Evolutionary conservation across 805 yeast genomes (phyloP).

Genomic region (Candida caryicola): DNA sequence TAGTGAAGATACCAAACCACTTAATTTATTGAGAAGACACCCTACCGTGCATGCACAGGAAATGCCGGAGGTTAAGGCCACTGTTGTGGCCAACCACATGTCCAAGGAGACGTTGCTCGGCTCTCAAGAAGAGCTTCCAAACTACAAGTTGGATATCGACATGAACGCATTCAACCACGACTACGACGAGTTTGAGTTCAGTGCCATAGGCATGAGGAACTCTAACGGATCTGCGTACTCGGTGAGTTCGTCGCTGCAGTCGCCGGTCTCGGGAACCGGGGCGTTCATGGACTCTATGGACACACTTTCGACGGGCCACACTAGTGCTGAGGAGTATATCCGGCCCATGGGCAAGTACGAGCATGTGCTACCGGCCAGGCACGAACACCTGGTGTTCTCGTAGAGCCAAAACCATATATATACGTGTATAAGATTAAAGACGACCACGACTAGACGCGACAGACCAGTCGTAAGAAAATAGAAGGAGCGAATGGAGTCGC

Average conservation of each 20-base stretch:
- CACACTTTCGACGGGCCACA: slow-evolving; percentile 30
- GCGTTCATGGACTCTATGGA: slow-evolving; percentile 25
- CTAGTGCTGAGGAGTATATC: slow-evolving; percentile 13
- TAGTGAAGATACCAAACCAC: slow-evolving; percentile 12
- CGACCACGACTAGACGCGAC: no score
- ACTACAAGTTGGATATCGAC: slow-evolving; percentile 3
- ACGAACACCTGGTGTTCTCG: no score
- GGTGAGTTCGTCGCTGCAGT: slow-evolving; percentile 12
- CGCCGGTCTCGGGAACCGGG: slow-evolving; percentile 5
- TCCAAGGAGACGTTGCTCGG: slow-evolving; percentile 14
- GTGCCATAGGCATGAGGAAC: slow-evolving; percentile 3
- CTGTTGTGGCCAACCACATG: slow-evolving; percentile 7
- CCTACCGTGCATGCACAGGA: slow-evolving; percentile 12
- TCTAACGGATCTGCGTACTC: slow-evolving; percentile 9
- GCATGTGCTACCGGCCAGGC: no score
- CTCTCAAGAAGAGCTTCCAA: slow-evolving; percentile 6
- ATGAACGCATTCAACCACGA: background rate
- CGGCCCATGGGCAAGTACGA: background rate
- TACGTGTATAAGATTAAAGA: no score
- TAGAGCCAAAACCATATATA: no score
- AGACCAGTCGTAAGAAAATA: no score
- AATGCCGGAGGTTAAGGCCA: slow-evolving; percentile 17
- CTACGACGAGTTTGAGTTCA: slow-evolving; percentile 6
- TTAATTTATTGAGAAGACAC: slow-evolving; percentile 6
- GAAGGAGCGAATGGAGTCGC: no score